phyloP scores from a whole-genome alignment of 2,329 filamentous ascomycete species.

The Nemania sp. region DNA sequence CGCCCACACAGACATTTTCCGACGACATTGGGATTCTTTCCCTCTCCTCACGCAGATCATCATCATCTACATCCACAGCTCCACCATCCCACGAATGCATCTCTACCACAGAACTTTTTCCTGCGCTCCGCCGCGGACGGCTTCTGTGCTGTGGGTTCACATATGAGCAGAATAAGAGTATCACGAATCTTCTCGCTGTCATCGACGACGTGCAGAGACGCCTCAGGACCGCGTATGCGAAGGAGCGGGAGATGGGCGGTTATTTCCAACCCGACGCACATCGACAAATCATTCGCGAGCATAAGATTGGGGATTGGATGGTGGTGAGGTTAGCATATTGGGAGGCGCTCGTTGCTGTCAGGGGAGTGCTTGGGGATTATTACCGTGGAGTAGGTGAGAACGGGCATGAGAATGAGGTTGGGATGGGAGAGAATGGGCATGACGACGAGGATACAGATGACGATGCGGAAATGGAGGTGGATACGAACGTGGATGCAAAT shows the following conservation, averaged over 20 bases:
- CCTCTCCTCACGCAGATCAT: not conserved
- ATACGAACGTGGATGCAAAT: not conserved
- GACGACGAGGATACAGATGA: not conserved
- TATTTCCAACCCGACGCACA: conserved; percentile 8
- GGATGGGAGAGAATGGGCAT: not conserved
- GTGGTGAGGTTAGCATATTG: not conserved
- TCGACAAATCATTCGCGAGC: conserved; percentile 9
- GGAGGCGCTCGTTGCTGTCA: not conserved
- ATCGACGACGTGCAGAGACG: conserved; percentile 6
- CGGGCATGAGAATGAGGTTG: not conserved
- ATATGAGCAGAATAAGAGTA: not conserved
- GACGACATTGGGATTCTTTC: not conserved
- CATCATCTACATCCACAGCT: not conserved
- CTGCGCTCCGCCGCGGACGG: not conserved
- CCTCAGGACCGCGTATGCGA: not conserved
- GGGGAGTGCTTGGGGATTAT: not conserved
- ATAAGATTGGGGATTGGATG: conserved; percentile 12
- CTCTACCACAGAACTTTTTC: not conserved
- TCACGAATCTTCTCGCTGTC: not conserved
- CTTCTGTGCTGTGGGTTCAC: not conserved
- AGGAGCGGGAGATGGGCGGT: not conserved
- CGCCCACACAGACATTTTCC: not conserved
- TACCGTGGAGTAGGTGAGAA: not conserved
- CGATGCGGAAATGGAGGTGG: not conserved
- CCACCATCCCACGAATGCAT: not conserved